These are phyloP conservation scores for Trichoderma arundinaceum DNA, from an alignment of 2,329 filamentous ascomycete species.

Conservation along the genomic window DNA sequence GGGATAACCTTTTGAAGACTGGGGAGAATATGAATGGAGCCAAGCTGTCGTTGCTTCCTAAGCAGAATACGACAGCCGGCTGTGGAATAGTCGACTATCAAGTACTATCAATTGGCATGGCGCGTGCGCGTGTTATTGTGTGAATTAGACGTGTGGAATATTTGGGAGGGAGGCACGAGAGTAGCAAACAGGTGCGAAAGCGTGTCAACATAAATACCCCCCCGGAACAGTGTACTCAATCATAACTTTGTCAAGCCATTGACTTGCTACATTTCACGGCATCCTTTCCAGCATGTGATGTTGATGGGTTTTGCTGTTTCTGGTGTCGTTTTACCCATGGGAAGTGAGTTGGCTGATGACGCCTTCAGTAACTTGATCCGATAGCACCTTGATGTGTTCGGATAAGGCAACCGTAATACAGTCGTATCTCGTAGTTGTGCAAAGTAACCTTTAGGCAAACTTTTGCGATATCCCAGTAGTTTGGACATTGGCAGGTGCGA, in stretches of 20 bases:
- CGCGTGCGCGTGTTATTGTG: constrained; percentile 23
- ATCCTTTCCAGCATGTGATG: too few species aligned
- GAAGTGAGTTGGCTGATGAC: too few species aligned
- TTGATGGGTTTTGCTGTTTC: too few species aligned
- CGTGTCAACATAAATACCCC: constrained; percentile 22
- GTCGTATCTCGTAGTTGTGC: too few species aligned
- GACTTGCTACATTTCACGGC: not conserved
- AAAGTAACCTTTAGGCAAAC: not conserved
- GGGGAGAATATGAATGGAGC: not conserved
- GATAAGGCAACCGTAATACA: too few species aligned
- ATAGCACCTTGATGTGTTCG: too few species aligned
- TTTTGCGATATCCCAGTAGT: not conserved
- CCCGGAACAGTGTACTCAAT: constrained; percentile 21
- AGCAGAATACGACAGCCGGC: not conserved
- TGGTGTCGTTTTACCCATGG: not conserved
- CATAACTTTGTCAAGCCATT: constrained; percentile 6
- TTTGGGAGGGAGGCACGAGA: constrained; percentile 21
- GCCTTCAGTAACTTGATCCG: too few species aligned
- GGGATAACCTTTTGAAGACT: not conserved
- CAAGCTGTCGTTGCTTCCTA: not conserved
- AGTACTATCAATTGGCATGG: constrained; percentile 23
- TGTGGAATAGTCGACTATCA: constrained; percentile 1
- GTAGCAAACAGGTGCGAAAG: constrained; percentile 29
- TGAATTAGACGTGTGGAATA: constrained; percentile 23
- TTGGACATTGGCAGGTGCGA: not conserved